Evolutionary conservation across 192 early-diverging fungal species (phyloP).

Genomic region (Phycomyces blakesleeanus): DNA sequence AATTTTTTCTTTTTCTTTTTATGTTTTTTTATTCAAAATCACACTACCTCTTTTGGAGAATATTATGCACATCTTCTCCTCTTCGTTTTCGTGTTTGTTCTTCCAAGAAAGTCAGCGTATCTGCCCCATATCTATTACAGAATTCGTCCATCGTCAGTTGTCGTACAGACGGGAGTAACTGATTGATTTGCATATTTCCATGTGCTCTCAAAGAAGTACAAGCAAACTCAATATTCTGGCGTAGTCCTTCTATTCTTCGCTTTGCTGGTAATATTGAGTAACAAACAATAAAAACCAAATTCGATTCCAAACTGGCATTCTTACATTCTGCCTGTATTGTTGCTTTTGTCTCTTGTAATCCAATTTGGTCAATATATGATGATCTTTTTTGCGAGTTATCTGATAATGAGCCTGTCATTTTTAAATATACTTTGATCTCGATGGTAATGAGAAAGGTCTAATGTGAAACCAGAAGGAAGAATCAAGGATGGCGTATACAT

Average conservation of each 20-base stretch:
- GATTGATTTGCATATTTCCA: slow-evolving; percentile 15
- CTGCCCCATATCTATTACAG: slow-evolving; percentile 4
- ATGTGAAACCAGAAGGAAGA: no score
- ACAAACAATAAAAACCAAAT: background rate
- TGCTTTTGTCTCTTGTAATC: no score
- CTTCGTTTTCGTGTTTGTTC: slow-evolving; percentile 2
- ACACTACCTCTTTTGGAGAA: slow-evolving; percentile 3
- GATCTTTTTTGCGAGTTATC: no score
- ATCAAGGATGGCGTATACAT: no score
- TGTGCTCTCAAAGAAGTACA: slow-evolving; percentile 11
- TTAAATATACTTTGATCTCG: no score
- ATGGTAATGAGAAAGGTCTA: no score
- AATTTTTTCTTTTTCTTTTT: background rate
- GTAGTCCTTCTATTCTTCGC: slow-evolving; percentile 11
- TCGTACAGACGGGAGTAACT: slow-evolving; percentile 2
- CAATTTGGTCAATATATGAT: no score
- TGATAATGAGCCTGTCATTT: no score
- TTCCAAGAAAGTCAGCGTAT: slow-evolving; percentile 4
- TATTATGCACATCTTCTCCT: background rate
- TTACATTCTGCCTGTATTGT: no score
- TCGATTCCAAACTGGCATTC: no score
- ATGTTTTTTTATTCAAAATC: background rate
- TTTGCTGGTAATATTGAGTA: background rate
- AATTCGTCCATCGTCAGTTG: slow-evolving; percentile 11
- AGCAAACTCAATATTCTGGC: slow-evolving; percentile 10